These are phyloP conservation scores for Blechomonas ayalai DNA, from an alignment of 208 protist species.

Conservation along the genomic window DNA sequence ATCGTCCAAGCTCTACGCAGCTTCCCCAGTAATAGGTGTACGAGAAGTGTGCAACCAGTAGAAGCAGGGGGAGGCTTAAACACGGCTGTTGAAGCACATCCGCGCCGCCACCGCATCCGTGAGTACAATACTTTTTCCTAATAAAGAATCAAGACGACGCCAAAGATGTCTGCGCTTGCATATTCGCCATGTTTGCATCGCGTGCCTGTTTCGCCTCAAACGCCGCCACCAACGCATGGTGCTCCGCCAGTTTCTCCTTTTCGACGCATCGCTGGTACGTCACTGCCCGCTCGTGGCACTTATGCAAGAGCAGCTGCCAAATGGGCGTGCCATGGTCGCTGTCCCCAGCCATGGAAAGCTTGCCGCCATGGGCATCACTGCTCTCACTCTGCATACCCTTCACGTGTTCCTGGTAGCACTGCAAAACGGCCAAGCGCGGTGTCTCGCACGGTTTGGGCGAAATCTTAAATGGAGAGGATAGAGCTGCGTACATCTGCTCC, in stretches of 20 bases:
- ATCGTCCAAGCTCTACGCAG: too few relatives aligned
- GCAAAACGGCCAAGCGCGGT: constrained; percentile 27
- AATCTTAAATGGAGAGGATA: constrained; percentile 71
- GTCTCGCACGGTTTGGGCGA: constrained; percentile 57
- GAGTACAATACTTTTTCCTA: too few relatives aligned
- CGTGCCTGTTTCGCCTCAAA: constrained; percentile 23
- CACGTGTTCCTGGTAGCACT: constrained; percentile 63
- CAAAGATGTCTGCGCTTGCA: too few relatives aligned
- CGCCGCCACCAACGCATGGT: constrained; percentile 23
- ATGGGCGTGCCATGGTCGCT: too few relatives aligned
- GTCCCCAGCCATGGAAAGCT: neutral
- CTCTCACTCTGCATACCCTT: too few relatives aligned
- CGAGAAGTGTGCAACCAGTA: too few relatives aligned
- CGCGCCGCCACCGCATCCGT: too few relatives aligned
- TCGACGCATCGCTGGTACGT: constrained; percentile 55
- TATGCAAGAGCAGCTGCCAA: constrained; percentile 21
- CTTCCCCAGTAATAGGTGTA: too few relatives aligned
- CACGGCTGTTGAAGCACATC: too few relatives aligned
- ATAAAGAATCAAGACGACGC: too few relatives aligned
- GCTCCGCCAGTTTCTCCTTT: constrained; percentile 34
- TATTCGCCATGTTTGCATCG: constrained; percentile 10
- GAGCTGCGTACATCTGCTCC: constrained; percentile 43
- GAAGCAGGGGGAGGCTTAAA: too few relatives aligned
- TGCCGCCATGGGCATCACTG: neutral
- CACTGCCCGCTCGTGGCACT: constrained; percentile 37